Evolutionary conservation across 1,284 basidiomycete genomes (phyloP).

Genomic region (Sporisorium scitamineum): DNA sequence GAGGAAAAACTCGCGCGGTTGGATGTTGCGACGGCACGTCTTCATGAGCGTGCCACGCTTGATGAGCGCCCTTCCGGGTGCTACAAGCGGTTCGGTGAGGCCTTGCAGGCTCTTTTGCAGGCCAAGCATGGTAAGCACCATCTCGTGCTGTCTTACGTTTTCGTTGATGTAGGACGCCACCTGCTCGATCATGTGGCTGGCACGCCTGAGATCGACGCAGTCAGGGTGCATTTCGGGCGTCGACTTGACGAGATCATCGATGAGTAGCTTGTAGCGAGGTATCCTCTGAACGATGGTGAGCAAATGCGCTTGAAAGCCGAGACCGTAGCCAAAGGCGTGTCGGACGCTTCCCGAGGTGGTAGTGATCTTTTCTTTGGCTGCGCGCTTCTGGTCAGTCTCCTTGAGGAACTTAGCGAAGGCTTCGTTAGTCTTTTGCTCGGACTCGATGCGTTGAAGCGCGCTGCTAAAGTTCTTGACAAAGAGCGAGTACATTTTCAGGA

Average conservation of each 20-base stretch:
- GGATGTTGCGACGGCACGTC: constrained; percentile 65
- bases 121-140: constrained; percentile 63
- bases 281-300: constrained; percentile 68
- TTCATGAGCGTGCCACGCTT: constrained; percentile 64
- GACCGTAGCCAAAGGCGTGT: constrained; percentile 56
- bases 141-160: constrained; percentile 66
- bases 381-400: constrained; percentile 53
- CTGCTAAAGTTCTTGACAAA: constrained; percentile 68
- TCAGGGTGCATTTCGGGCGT: constrained; percentile 63
- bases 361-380: constrained; percentile 29
- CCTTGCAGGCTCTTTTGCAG: constrained; percentile 62
- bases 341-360: constrained; percentile 19
- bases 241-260: constrained; percentile 60
- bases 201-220: constrained; percentile 44
- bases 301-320: constrained; percentile 67
- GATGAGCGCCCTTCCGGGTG: constrained; percentile 63
- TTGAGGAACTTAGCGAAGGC: constrained; percentile 60
- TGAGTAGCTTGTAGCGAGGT: constrained; percentile 64
- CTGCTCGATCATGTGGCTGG: constrained; percentile 59
- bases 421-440: constrained; percentile 60
- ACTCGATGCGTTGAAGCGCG: constrained; percentile 63
- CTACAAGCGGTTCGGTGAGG: constrained; percentile 62
- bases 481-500: constrained; percentile 68
- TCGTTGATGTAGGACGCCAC: constrained; percentile 67
- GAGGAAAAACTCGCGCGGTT: constrained; percentile 66